Conservation (phyloP, 2,329 filamentous ascomycete species). For the Fonsecaea pugnacius region DNA sequence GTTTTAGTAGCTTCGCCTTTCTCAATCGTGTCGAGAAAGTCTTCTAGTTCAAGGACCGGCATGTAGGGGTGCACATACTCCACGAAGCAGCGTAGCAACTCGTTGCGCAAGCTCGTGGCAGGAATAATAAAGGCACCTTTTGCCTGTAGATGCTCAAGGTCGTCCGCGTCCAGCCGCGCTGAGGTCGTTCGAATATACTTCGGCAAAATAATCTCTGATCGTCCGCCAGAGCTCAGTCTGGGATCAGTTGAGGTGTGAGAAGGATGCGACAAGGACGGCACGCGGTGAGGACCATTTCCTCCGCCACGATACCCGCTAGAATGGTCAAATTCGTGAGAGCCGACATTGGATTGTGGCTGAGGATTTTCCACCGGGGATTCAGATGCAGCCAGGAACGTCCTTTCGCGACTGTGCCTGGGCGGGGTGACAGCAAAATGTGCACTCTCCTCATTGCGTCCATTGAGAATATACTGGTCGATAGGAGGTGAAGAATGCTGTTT, state of each 20-base stretch:
- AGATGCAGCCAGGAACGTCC: neutral
- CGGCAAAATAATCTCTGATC: conserved; percentile 55
- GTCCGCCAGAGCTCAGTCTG: conserved; percentile 43
- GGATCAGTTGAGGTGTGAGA: neutral
- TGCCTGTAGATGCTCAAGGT: conserved; percentile 78
- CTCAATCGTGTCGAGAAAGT: conserved; percentile 62
- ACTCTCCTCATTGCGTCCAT: neutral
- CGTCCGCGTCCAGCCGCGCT: conserved; percentile 74
- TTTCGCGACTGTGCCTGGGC: neutral
- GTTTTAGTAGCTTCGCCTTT: conserved; percentile 71
- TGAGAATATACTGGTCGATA: neutral
- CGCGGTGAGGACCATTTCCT: neutral
- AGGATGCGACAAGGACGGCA: neutral
- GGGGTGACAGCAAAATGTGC: neutral
- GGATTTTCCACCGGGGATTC: neutral
- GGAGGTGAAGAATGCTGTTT: neutral
- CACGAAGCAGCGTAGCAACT: conserved; percentile 80
- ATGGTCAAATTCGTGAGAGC: neutral
- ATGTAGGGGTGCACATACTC: conserved; percentile 94
- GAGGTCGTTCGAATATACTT: conserved; percentile 81
- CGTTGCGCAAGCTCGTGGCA: conserved; percentile 70
- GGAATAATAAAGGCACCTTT: conserved; percentile 86
- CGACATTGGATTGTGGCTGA: neutral
- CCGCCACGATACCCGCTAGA: neutral
- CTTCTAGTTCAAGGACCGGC: conserved; percentile 75